A percentile compares a stretch with the other conserved stretches of the same genome.
phyloP scores from a whole-genome alignment of 2,329 filamentous ascomycete species.

The Dothidotthia symphoricarpi region DNA sequence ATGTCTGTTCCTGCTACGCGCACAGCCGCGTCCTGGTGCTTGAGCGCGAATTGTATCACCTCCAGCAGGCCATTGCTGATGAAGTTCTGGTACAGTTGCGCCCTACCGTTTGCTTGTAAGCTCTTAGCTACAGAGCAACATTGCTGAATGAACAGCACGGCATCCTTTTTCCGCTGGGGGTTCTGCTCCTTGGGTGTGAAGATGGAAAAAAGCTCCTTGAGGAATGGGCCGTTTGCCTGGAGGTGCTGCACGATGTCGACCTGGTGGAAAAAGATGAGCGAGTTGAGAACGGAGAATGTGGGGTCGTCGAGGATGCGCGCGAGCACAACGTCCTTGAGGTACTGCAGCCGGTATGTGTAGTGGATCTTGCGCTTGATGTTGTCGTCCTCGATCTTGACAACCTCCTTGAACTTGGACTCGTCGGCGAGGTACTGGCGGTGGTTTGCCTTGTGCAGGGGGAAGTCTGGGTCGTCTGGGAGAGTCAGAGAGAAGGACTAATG shows the following conservation, averaged over 20 bases:
- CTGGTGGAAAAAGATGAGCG: slow-evolving; percentile 97
- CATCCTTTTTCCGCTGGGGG: slow-evolving; percentile 80
- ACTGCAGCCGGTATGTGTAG: slow-evolving; percentile 91
- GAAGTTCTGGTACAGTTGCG: slow-evolving; percentile 85
- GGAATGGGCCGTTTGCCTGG: slow-evolving; percentile 74
- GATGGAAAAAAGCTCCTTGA: slow-evolving; percentile 83
- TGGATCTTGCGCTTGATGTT: slow-evolving; percentile 87
- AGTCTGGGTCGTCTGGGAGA: slow-evolving; percentile 79
- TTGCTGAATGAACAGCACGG: slow-evolving; percentile 93
- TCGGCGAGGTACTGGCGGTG: slow-evolving; percentile 90
- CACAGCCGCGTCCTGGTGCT: slow-evolving; percentile 78
- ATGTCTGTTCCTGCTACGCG: slow-evolving; percentile 93
- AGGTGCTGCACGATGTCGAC: slow-evolving; percentile 96
- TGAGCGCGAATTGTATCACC: slow-evolving; percentile 88
- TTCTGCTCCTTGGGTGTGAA: slow-evolving; percentile 67
- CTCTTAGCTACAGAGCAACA: slow-evolving; percentile 94
- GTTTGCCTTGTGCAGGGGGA: slow-evolving; percentile 95
- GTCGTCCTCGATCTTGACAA: slow-evolving; percentile 84
- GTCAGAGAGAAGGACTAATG: slow-evolving; percentile 30
- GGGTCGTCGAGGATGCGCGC: slow-evolving; percentile 95
- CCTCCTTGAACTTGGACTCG: slow-evolving; percentile 90
- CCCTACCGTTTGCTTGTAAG: slow-evolving; percentile 77
- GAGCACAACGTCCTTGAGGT: slow-evolving; percentile 96
- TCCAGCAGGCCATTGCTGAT: slow-evolving; percentile 80
- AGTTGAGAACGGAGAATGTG: slow-evolving; percentile 96